Evolutionary conservation across 495 filamentous ascomycete genomes (phyloP).

Genomic region (Bathelium albidoporum): DNA sequence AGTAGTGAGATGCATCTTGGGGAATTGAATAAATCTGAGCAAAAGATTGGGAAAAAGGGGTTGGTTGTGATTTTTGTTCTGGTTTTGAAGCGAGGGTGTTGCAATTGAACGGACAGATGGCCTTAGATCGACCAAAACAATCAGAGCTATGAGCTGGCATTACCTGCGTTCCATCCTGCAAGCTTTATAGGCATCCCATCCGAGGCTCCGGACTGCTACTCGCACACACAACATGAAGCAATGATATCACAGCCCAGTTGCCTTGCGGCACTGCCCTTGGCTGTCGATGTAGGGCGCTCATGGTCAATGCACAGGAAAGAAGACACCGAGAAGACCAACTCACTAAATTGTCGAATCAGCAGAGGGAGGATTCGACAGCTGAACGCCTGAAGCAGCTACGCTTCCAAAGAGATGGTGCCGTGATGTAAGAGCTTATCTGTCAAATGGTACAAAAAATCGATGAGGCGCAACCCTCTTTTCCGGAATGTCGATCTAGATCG

Average conservation of each 20-base stretch:
- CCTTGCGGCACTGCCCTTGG: not conserved
- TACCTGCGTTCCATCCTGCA: not conserved
- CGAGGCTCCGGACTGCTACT: not conserved
- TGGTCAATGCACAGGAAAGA: not conserved
- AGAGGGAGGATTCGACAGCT: not conserved
- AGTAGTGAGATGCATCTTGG: not conserved
- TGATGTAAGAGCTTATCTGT: not conserved
- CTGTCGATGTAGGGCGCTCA: not conserved
- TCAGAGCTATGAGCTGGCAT: not conserved
- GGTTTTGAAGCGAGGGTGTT: not conserved
- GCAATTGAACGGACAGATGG: not conserved
- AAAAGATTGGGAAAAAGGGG: too few species aligned
- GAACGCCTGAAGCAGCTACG: not conserved
- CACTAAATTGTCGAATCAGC: not conserved
- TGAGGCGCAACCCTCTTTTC: not conserved
- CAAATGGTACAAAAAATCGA: not conserved
- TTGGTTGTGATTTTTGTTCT: not conserved
- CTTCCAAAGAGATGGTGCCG: not conserved
- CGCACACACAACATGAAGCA: not conserved
- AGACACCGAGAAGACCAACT: not conserved
- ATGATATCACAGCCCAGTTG: not conserved
- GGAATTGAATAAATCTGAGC: not conserved
- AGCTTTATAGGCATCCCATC: not conserved
- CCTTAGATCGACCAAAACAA: not conserved
- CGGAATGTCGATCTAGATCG: not conserved